Conservation (phyloP, 768 basidiomycete genomes). For the Neoboletus subvelutipes region DNA sequence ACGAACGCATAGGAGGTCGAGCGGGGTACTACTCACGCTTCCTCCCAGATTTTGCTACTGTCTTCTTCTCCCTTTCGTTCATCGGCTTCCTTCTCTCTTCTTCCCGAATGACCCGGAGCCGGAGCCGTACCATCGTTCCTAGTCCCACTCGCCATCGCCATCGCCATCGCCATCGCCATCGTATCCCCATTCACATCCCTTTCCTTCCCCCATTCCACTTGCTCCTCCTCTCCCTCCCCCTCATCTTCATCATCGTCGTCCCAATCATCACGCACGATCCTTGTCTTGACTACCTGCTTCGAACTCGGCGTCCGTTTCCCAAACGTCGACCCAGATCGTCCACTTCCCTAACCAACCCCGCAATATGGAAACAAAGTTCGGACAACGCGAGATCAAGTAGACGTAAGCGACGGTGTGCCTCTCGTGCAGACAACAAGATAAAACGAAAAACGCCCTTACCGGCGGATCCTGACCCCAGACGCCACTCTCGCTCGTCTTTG, state of each 20-base stretch:
- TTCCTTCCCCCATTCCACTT: too few species aligned
- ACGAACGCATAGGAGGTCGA: constrained; percentile 2
- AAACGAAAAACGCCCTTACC: constrained; percentile 9
- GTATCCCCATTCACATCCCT: background rate
- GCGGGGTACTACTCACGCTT: constrained; percentile 57
- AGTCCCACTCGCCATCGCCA: background rate
- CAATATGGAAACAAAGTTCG: background rate
- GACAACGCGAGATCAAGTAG: background rate
- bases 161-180: background rate
- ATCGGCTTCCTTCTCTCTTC: background rate
- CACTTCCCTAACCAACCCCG: constrained; percentile 4
- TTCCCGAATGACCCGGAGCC: background rate
- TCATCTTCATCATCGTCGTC: constrained; percentile 51
- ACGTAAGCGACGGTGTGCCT: constrained; percentile 18
- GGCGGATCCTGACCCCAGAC: constrained; percentile 18
- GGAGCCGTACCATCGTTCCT: background rate
- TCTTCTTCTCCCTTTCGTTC: constrained; percentile 11
- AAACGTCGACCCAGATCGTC: constrained; percentile 1
- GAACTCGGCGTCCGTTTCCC: background rate
- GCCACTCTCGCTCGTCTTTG: constrained; percentile 10
- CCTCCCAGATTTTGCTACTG: constrained; percentile 62
- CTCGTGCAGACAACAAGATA: background rate
- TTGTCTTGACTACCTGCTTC: constrained; percentile 1
- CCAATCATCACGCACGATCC: constrained; percentile 52
- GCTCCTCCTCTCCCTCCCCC: background rate